Conservation (phyloP, 495 filamentous ascomycete species). For the Lasiosphaeria hispida region DNA sequence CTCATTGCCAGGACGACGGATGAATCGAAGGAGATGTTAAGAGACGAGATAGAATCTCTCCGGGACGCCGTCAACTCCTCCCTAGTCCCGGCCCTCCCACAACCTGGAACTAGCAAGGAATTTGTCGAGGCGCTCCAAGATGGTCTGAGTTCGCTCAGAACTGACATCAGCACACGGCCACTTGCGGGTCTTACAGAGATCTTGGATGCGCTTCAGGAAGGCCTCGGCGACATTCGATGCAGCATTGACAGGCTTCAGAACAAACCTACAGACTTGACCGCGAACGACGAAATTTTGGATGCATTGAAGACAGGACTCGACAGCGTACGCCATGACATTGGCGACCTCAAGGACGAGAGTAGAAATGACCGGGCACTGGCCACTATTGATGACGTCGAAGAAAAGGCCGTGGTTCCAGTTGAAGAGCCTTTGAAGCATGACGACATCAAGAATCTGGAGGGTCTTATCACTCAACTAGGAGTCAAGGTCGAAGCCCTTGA, state of each 20-base stretch:
- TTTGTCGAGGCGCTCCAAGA: constrained; percentile 69
- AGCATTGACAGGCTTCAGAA: constrained; percentile 76
- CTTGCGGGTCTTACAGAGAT: constrained; percentile 66
- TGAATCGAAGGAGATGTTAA: constrained; percentile 63
- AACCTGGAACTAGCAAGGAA: constrained; percentile 50
- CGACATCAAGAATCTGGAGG: constrained; percentile 80
- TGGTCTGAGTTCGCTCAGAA: constrained; percentile 63
- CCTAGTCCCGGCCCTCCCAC: constrained; percentile 57
- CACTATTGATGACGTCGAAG: constrained; percentile 35
- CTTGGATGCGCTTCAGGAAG: constrained; percentile 79
- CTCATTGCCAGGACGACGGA: constrained; percentile 43
- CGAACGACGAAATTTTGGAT: constrained; percentile 81
- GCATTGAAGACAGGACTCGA: constrained; percentile 77
- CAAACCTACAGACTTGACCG: constrained; percentile 75
- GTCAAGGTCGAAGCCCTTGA: constrained; percentile 82
- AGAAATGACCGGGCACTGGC: constrained; percentile 51
- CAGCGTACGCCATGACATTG: constrained; percentile 70
- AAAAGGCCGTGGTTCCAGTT: constrained; percentile 32
- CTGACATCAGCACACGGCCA: constrained; percentile 57
- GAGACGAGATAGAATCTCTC: constrained; percentile 74
- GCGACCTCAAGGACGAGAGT: constrained; percentile 59
- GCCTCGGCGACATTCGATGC: constrained; percentile 66
- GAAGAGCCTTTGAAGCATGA: constrained; percentile 54
- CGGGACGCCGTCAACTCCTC: constrained; percentile 68
- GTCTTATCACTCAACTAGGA: constrained; percentile 74